phyloP scores from a whole-genome alignment of 257 asterid genomes.

The Penstemon eatonii region DNA sequence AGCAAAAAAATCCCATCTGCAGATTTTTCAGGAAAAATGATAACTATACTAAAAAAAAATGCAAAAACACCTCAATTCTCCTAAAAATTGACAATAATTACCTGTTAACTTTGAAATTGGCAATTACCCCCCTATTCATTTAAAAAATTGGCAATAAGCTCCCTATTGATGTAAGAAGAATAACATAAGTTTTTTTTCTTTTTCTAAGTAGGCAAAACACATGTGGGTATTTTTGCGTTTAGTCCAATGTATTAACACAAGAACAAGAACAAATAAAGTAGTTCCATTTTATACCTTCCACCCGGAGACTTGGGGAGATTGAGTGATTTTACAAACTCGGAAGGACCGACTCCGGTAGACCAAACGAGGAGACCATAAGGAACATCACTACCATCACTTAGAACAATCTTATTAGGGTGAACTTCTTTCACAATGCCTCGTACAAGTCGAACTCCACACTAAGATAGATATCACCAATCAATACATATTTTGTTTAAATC shows the following conservation, averaged over 20 bases:
- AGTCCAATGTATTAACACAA: neutral
- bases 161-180: too few species aligned
- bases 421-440: conserved; percentile 89
- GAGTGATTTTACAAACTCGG: conserved; percentile 65
- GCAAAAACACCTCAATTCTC: too few species aligned
- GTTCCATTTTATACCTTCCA: conserved; percentile 80
- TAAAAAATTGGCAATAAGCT: too few species aligned
- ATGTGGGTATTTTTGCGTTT: too few species aligned
- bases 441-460: conserved; percentile 91
- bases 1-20: too few species aligned
- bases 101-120: too few species aligned
- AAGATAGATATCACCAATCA: conserved; percentile 5
- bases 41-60: too few species aligned
- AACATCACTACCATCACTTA: conserved; percentile 88
- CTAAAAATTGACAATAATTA: too few species aligned
- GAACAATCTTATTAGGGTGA: conserved; percentile 62
- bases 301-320: conserved; percentile 78
- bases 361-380: conserved; percentile 94
- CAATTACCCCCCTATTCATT: too few species aligned
- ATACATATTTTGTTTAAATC: neutral
- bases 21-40: too few species aligned
- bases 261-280: neutral
- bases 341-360: conserved; percentile 97
- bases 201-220: too few species aligned
- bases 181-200: too few species aligned